A percentile compares a stretch with the other conserved stretches of the same genome.
Conservation (phyloP, 225 moss, liverwort and hornwort genomes). For the Anthoceros angustus region DNA sequence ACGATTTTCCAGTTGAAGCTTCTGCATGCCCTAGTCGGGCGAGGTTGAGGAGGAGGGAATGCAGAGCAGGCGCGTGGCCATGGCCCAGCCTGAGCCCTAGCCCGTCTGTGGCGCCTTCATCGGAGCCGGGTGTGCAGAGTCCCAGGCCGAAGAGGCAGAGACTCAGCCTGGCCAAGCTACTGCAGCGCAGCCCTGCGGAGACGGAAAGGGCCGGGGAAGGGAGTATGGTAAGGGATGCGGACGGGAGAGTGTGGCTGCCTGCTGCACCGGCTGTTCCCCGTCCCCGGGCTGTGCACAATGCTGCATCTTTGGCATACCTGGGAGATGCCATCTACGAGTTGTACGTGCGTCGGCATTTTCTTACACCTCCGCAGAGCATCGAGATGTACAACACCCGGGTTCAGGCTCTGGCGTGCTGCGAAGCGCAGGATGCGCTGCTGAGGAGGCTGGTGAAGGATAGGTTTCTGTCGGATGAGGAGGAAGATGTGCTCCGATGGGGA, state of each 20-base stretch:
- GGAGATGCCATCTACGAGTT: constrained; percentile 96
- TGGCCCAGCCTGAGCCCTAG: neutral
- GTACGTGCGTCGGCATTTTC: constrained; percentile 76
- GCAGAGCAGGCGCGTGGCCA: neutral
- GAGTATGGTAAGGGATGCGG: constrained; percentile 22
- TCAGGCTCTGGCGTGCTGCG: constrained; percentile 85
- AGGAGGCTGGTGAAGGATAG: constrained; percentile 37
- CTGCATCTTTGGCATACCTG: constrained; percentile 78
- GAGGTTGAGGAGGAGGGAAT: neutral
- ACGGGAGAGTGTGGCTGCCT: constrained; percentile 53
- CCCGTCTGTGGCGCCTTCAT: neutral
- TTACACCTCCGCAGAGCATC: constrained; percentile 84
- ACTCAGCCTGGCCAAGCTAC: neutral
- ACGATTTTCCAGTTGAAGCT: no score
- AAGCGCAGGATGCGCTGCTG: constrained; percentile 93
- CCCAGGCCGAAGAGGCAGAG: neutral
- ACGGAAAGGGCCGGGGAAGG: neutral
- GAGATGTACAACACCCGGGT: constrained; percentile 72
- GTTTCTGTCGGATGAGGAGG: constrained; percentile 48
- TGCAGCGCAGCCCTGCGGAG: neutral
- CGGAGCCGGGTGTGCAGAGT: neutral
- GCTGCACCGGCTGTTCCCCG: constrained; percentile 49
- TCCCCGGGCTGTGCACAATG: constrained; percentile 90
- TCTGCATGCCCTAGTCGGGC: no score
- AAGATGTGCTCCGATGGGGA: constrained; percentile 83